A percentile compares a stretch with the other conserved stretches of the same genome.
These are phyloP conservation scores for Pseudogymnoascus sp. DNA, from an alignment of 2,329 filamentous ascomycete genomes.

Conservation along the genomic window DNA sequence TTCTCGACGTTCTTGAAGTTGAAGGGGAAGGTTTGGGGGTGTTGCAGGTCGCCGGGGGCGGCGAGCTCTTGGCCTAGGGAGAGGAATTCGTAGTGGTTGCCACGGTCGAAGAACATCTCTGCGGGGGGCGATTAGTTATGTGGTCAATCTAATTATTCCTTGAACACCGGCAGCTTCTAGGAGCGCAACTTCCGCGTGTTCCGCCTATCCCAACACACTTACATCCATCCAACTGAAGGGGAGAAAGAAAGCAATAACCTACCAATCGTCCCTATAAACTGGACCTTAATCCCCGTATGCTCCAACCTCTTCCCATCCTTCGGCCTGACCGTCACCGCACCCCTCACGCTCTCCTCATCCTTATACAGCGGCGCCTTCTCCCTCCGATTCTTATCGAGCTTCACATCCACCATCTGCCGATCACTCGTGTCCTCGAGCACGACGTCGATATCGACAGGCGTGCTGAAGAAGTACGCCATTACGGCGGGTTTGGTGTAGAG, in stretches of 20 bases:
- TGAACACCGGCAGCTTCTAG: background rate
- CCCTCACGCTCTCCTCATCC: slow-evolving; percentile 97
- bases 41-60: slow-evolving; percentile 92
- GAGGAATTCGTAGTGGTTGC: slow-evolving; percentile 98
- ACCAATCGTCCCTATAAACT: slow-evolving; percentile 99
- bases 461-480: slow-evolving; percentile 98
- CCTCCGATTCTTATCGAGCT: slow-evolving; percentile 94
- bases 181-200: background rate
- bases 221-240: slow-evolving; percentile 1
- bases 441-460: slow-evolving; percentile 96
- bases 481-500: slow-evolving; percentile 18
- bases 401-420: slow-evolving; percentile 90
- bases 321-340: slow-evolving; percentile 84
- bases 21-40: slow-evolving; percentile 97
- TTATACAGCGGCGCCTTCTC: slow-evolving; percentile 97
- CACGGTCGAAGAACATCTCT: slow-evolving; percentile 99
- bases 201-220: background rate
- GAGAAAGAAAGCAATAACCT: slow-evolving; percentile 25
- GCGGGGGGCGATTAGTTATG: slow-evolving; percentile 7
- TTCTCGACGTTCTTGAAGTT: slow-evolving; percentile 99
- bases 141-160: slow-evolving; percentile 5
- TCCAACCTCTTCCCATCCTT: slow-evolving; percentile 98
- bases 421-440: slow-evolving; percentile 94
- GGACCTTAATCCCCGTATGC: slow-evolving; percentile 98
- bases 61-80: slow-evolving; percentile 95